Evolutionary conservation across 106 monocot species (phyloP).

Genomic region (Hemerocallis citrina): DNA sequence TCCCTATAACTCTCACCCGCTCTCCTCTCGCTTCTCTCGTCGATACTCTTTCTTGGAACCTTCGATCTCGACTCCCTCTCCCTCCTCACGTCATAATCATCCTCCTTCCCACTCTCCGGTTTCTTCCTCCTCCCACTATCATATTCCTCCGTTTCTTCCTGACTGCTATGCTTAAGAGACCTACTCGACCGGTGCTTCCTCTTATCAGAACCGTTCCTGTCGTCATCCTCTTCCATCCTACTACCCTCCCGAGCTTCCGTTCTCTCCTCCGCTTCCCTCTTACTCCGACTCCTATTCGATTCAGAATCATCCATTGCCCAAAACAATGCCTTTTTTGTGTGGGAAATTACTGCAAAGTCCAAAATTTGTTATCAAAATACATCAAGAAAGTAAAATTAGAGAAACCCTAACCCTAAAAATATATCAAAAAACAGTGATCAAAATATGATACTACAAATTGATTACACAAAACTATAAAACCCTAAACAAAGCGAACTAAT

Average conservation of each 20-base stretch:
- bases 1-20: slow-evolving; percentile 30
- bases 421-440: too few relatives aligned
- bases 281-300: slow-evolving; percentile 33
- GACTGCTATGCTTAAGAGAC: slow-evolving; percentile 29
- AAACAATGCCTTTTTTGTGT: too few relatives aligned
- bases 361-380: too few relatives aligned
- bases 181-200: slow-evolving; percentile 51
- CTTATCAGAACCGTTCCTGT: slow-evolving; percentile 37
- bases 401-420: too few relatives aligned
- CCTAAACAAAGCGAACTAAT: too few relatives aligned
- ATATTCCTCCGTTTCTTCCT: slow-evolving; percentile 30
- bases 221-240: slow-evolving; percentile 43
- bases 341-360: too few relatives aligned
- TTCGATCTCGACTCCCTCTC: slow-evolving; percentile 46
- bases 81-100: slow-evolving; percentile 40
- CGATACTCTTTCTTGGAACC: slow-evolving; percentile 35
- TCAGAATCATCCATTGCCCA: slow-evolving; percentile 34
- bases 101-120: slow-evolving; percentile 44
- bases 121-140: slow-evolving; percentile 27
- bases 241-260: slow-evolving; percentile 22
- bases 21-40: slow-evolving; percentile 46
- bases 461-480: too few relatives aligned
- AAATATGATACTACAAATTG: too few relatives aligned
- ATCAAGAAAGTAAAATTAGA: too few relatives aligned
- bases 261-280: slow-evolving; percentile 27